Conservation (phyloP, 73 alveolate genomes). For the Stentor roeselii region DNA sequence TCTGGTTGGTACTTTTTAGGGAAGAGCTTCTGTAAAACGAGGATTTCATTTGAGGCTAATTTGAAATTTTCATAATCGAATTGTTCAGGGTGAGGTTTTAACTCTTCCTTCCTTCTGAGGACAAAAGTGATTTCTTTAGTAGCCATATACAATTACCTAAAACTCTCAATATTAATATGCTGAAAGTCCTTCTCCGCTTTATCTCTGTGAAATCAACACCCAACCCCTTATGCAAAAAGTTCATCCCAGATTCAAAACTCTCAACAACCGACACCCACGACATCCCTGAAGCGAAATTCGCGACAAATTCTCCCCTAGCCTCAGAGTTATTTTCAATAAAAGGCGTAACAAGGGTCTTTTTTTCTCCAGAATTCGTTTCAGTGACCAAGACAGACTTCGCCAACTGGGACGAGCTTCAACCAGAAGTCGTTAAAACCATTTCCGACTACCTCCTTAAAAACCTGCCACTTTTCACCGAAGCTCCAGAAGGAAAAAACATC, state of each 20-base stretch:
- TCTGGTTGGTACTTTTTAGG: too few relatives aligned
- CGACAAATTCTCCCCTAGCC: slow-evolving; percentile 33
- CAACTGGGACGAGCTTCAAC: slow-evolving; percentile 20
- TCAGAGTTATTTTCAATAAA: neutral
- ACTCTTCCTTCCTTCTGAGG: too few relatives aligned
- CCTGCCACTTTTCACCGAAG: slow-evolving; percentile 9
- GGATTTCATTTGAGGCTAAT: too few relatives aligned
- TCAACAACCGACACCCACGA: neutral
- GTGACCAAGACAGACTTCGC: slow-evolving; percentile 19
- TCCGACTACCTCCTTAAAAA: neutral
- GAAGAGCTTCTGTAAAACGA: too few relatives aligned
- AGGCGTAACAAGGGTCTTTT: slow-evolving; percentile 31
- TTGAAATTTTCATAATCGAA: too few relatives aligned
- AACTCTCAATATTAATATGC: too few relatives aligned
- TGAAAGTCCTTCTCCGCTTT: neutral
- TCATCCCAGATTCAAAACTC: slow-evolving; percentile 18
- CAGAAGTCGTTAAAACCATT: neutral
- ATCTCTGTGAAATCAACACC: neutral
- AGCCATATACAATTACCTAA: too few relatives aligned
- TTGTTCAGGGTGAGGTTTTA: too few relatives aligned
- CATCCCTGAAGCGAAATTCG: neutral
- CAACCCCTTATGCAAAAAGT: slow-evolving; percentile 23
- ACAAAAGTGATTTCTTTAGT: too few relatives aligned
- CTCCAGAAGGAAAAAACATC: slow-evolving; percentile 45
- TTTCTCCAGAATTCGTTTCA: slow-evolving; percentile 11